A percentile compares a stretch with the other conserved stretches of the same genome.
Evolutionary conservation across 495 filamentous ascomycete genomes (phyloP).

Genomic region (Penicillium desertorum): DNA sequence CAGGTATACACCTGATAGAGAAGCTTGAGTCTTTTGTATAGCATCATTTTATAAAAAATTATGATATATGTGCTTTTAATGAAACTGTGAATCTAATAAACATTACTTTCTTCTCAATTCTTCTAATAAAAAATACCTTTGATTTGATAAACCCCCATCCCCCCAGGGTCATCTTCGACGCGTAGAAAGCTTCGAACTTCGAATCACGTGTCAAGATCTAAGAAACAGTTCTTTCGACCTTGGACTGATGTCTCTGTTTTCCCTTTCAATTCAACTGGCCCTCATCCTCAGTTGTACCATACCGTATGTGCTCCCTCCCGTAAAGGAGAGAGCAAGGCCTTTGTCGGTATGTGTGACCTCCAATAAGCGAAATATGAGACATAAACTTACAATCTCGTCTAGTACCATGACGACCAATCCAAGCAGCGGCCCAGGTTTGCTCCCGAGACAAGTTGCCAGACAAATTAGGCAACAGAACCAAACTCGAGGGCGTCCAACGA

Average conservation of each 20-base stretch:
- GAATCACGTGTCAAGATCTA: neutral
- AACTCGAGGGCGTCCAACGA: neutral
- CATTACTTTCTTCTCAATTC: neutral
- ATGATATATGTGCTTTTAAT: too few species aligned
- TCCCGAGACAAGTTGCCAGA: neutral
- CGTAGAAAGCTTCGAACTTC: neutral
- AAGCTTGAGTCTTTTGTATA: too few species aligned
- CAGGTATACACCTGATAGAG: too few species aligned
- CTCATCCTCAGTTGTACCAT: neutral
- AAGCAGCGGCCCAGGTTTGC: neutral
- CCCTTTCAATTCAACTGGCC: neutral
- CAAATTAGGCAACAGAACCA: neutral
- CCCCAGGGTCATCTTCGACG: neutral
- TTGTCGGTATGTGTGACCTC: neutral
- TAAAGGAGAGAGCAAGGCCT: neutral
- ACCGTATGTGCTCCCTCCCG: neutral
- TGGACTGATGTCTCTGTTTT: neutral
- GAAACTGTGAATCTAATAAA: too few species aligned
- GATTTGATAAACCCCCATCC: neutral
- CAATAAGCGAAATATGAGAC: neutral
- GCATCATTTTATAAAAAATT: too few species aligned
- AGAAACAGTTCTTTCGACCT: neutral
- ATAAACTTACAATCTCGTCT: neutral
- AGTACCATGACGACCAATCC: neutral
- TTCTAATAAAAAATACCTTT: too few species aligned